Evolutionary conservation across 768 basidiomycete genomes (phyloP).

Genomic region (Lactarius sp.): DNA sequence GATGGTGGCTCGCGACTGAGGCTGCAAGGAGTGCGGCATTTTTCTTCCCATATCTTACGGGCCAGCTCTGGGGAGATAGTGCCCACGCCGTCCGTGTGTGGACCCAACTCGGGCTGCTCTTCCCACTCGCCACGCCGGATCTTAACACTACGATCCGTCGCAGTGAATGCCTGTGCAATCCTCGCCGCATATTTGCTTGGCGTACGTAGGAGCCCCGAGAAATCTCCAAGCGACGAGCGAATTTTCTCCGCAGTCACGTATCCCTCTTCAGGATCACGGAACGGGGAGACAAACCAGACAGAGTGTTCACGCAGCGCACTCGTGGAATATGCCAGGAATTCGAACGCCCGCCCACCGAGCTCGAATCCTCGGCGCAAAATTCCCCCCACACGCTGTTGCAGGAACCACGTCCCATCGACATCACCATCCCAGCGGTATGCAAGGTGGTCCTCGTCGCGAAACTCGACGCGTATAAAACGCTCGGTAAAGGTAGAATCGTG

Average conservation of each 20-base stretch:
- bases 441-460: constrained; percentile 78
- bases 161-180: constrained; percentile 78
- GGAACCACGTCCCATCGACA: constrained; percentile 53
- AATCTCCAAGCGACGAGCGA: constrained; percentile 62
- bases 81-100: constrained; percentile 77
- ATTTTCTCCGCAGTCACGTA: constrained; percentile 54
- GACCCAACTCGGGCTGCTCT: constrained; percentile 52
- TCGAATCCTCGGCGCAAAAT: constrained; percentile 58
- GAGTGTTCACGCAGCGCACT: constrained; percentile 78
- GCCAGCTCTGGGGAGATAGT: constrained; percentile 63
- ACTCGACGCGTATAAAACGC: constrained; percentile 76
- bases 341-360: constrained; percentile 65
- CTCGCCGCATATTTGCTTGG: constrained; percentile 85
- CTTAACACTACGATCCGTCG: constrained; percentile 67
- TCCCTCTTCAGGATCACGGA: constrained; percentile 43
- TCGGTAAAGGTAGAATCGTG: constrained; percentile 44
- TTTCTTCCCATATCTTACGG: constrained; percentile 51
- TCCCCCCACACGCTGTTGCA: constrained; percentile 34
- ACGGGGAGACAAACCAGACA: constrained; percentile 76
- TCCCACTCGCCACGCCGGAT: constrained; percentile 58
- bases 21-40: constrained; percentile 38
- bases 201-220: constrained; percentile 38
- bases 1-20: not conserved
- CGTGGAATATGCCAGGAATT: constrained; percentile 78
- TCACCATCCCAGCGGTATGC: constrained; percentile 66